Percentiles rank a stretch among this genome's conserved stretches.
phyloP scores from a whole-genome alignment of 2,329 filamentous ascomycete species.

The Xylaria sp. region DNA sequence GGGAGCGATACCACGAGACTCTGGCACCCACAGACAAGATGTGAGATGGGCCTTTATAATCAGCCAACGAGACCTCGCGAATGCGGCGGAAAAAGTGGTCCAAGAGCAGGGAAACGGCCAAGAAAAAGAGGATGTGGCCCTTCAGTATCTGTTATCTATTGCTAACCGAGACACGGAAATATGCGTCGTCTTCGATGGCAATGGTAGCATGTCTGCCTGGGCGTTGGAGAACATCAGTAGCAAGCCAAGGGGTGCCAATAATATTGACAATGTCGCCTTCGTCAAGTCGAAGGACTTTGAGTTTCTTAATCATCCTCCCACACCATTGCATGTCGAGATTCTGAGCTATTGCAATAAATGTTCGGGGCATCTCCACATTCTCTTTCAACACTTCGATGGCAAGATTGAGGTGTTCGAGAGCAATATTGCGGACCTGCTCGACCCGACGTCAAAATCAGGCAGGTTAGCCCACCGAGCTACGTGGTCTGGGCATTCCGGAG shows the following conservation, averaged over 20 bases:
- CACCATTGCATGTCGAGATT: conserved; percentile 70
- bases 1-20: conserved; percentile 70
- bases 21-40: conserved; percentile 44
- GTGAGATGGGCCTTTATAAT: conserved; percentile 82
- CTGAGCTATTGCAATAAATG: conserved; percentile 76
- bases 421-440: conserved; percentile 82
- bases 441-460: conserved; percentile 70
- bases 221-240: conserved; percentile 87
- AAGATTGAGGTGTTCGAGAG: conserved; percentile 84
- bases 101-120: conserved; percentile 66
- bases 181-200: conserved; percentile 84
- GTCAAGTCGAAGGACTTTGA: conserved; percentile 69
- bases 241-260: conserved; percentile 71
- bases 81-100: conserved; percentile 80
- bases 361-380: conserved; percentile 74
- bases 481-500: conserved; percentile 86
- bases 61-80: conserved; percentile 81
- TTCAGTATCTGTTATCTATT: conserved; percentile 87
- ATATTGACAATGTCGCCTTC: conserved; percentile 88
- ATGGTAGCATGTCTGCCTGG: conserved; percentile 90
- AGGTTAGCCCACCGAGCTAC: conserved; percentile 72
- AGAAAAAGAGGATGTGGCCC: conserved; percentile 73
- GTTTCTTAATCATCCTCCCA: conserved; percentile 52
- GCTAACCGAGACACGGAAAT: conserved; percentile 89
- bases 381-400: conserved; percentile 88